Conservation (phyloP, 1,284 basidiomycete species). For the Trametes polyzona region DNA sequence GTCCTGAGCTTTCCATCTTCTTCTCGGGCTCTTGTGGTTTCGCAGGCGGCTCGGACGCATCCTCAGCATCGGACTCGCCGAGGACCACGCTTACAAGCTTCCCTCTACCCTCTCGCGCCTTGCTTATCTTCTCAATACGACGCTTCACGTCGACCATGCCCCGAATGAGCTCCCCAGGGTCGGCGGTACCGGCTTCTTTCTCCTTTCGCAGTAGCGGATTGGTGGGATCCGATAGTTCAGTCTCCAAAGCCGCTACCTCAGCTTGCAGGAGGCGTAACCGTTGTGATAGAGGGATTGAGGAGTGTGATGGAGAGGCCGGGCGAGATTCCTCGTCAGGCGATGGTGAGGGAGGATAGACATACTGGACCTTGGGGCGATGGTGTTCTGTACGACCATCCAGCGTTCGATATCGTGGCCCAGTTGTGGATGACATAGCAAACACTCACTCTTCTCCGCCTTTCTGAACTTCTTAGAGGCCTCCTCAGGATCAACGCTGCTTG, state of each 20-base stretch:
- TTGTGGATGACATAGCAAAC: background rate
- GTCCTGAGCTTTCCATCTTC: background rate
- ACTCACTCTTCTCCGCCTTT: conserved; percentile 64
- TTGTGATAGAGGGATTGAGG: conserved; percentile 53
- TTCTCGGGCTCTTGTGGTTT: conserved; percentile 8
- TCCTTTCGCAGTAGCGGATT: conserved; percentile 60
- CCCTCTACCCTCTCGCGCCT: conserved; percentile 66
- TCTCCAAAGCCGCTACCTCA: conserved; percentile 68
- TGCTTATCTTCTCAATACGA: conserved; percentile 67
- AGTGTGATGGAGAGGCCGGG: conserved; percentile 28
- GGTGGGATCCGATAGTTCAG: conserved; percentile 71
- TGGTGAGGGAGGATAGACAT: conserved; percentile 70
- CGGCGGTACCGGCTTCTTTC: conserved; percentile 59
- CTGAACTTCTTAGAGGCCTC: conserved; percentile 70
- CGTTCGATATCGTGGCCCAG: background rate
- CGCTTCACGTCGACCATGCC: conserved; percentile 74
- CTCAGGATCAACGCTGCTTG: conserved; percentile 52
- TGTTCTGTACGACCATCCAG: conserved; percentile 38
- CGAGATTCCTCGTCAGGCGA: conserved; percentile 42
- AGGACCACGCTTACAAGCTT: conserved; percentile 66
- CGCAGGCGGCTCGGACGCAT: conserved; percentile 13
- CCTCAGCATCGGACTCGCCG: conserved; percentile 41
- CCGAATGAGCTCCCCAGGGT: conserved; percentile 75
- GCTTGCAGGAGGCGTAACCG: conserved; percentile 64
- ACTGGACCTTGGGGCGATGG: conserved; percentile 55